A percentile compares a stretch with the other conserved stretches of the same genome.
phyloP scores from a whole-genome alignment of 2,329 filamentous ascomycete genomes.

The Hymenoscyphus occultus region DNA sequence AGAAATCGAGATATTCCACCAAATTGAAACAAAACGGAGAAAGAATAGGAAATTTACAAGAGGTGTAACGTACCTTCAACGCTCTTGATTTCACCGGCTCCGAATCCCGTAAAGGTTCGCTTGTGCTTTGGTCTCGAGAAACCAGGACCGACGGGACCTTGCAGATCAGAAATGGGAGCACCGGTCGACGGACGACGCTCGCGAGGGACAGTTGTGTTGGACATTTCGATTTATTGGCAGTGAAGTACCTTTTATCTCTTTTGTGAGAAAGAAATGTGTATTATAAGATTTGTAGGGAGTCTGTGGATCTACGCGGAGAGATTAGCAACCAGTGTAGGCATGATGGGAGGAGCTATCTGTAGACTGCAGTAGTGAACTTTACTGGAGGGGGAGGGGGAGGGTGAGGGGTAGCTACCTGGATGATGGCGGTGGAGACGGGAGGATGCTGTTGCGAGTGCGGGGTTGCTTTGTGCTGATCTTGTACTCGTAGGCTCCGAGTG shows the following conservation, averaged over 20 bases:
- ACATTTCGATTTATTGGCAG: conserved; percentile 19
- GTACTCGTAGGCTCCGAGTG: not conserved
- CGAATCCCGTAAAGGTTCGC: conserved; percentile 93
- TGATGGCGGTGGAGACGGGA: not conserved
- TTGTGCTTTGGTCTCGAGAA: conserved; percentile 91
- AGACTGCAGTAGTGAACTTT: not conserved
- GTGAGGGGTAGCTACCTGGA: not conserved
- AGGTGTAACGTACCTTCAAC: conserved; percentile 67
- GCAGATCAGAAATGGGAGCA: conserved; percentile 81
- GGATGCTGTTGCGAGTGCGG: not conserved
- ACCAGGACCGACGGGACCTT: conserved; percentile 84
- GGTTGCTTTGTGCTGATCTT: conserved; percentile 5
- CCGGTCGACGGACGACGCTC: conserved; percentile 79
- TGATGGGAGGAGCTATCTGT: not conserved
- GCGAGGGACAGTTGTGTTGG: conserved; percentile 42
- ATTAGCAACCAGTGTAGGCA: not conserved
- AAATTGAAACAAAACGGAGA: not conserved
- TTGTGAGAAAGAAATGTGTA: not conserved
- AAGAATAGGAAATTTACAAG: not conserved
- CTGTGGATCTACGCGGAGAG: not conserved
- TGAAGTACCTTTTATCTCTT: not conserved
- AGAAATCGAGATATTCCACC: not conserved
- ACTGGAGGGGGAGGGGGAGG: not conserved
- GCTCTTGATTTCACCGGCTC: conserved; percentile 84
- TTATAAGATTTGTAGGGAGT: not conserved